Percentiles rank a stretch among this genome's conserved stretches.
Evolutionary conservation across 257 asterid species (phyloP).

Genomic region (Leptodermis oblonga): DNA sequence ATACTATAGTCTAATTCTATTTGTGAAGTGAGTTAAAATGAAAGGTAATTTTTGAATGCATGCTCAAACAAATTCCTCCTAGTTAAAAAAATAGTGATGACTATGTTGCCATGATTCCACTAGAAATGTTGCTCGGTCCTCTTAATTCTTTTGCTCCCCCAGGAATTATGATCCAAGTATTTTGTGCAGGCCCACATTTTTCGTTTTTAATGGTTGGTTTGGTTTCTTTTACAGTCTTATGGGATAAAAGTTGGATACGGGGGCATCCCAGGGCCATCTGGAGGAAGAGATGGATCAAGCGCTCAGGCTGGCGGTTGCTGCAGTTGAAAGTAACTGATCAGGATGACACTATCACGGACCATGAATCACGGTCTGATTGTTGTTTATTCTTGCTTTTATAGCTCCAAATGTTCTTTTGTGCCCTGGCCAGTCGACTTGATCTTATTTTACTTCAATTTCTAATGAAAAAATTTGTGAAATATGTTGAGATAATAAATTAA

Average conservation of each 20-base stretch:
- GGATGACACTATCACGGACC: not conserved
- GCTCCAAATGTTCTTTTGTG: not conserved
- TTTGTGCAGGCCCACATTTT: not conserved
- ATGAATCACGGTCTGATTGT: not conserved
- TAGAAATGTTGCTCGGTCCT: not conserved
- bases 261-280: conserved; percentile 72
- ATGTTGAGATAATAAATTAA: conserved; percentile 11
- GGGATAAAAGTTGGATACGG: conserved; percentile 93
- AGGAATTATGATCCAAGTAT: not conserved
- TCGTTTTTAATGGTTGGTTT: not conserved
- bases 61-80: not conserved
- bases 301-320: conserved; percentile 93
- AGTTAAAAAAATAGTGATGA: not conserved
- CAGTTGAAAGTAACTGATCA: conserved; percentile 36
- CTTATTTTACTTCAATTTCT: not conserved
- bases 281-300: conserved; percentile 65
- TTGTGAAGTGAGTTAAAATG: not conserved
- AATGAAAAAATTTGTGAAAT: conserved; percentile 14
- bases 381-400: conserved; percentile 18
- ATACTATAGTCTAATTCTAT: not conserved
- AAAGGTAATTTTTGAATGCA: not conserved
- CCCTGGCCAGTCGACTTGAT: not conserved
- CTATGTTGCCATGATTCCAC: too few species aligned
- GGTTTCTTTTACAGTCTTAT: conserved; percentile 50
- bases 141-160: not conserved